Evolutionary conservation across 2,329 filamentous ascomycete species (phyloP).

Genomic region (Colletotrichum musicola): DNA sequence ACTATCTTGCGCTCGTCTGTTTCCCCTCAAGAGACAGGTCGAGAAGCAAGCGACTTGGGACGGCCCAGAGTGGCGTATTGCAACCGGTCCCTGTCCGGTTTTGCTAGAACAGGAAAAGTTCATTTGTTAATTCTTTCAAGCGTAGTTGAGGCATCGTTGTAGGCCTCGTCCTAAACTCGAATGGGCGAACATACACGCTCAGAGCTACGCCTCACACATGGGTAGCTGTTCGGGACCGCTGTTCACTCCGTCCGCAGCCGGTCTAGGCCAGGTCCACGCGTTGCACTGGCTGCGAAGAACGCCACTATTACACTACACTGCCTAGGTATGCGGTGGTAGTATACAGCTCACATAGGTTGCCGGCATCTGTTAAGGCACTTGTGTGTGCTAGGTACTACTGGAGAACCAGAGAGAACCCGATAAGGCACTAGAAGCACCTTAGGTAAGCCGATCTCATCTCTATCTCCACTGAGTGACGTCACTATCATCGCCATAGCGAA

Average conservation of each 20-base stretch:
- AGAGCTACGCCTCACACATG: neutral
- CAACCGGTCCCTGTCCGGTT: neutral
- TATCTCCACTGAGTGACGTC: slow-evolving; percentile 20
- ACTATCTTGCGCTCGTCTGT: slow-evolving; percentile 5
- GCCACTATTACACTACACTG: neutral
- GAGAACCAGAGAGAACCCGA: too few relatives aligned
- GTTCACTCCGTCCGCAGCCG: neutral
- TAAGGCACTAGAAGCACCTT: too few relatives aligned
- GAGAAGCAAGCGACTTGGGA: neutral
- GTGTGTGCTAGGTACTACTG: too few relatives aligned
- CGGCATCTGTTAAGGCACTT: too few relatives aligned
- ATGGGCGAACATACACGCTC: neutral
- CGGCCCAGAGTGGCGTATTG: neutral
- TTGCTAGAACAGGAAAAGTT: neutral
- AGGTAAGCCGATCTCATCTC: too few relatives aligned
- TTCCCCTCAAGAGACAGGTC: too few relatives aligned
- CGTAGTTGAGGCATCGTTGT: too few relatives aligned
- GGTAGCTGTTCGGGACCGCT: neutral
- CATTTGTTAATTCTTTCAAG: neutral
- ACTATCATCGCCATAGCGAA: neutral
- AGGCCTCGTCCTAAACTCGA: too few relatives aligned
- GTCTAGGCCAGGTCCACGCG: neutral
- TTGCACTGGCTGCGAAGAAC: too few relatives aligned
- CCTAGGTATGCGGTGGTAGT: too few relatives aligned
- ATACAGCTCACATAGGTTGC: too few relatives aligned